These are phyloP conservation scores for Penicillium turbatum DNA, from an alignment of 495 filamentous ascomycete genomes.

Conservation along the genomic window DNA sequence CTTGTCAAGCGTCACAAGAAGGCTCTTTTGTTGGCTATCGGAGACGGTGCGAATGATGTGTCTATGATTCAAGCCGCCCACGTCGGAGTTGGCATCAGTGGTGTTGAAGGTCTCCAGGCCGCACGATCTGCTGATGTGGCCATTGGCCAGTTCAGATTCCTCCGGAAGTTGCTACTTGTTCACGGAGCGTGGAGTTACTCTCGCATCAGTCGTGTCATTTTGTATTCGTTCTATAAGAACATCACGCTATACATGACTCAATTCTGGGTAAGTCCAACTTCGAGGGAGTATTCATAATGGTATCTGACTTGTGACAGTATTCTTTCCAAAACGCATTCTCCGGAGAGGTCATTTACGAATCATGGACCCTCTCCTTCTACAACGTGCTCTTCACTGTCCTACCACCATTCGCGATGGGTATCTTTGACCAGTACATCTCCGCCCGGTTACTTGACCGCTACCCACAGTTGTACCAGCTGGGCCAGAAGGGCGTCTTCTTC, in stretches of 20 bases:
- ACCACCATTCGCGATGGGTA: conserved; percentile 91
- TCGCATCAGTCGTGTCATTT: conserved; percentile 89
- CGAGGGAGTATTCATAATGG: not conserved
- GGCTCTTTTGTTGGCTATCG: conserved; percentile 89
- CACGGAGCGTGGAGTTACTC: conserved; percentile 98
- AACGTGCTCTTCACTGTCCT: conserved; percentile 98
- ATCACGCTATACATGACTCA: conserved; percentile 98
- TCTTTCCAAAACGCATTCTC: conserved; percentile 98
- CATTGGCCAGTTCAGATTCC: conserved; percentile 93
- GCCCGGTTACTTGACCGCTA: conserved; percentile 95
- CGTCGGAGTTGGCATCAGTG: conserved; percentile 96
- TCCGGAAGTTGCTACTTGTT: conserved; percentile 91
- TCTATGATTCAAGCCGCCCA: conserved; percentile 99
- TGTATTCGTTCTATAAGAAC: conserved; percentile 99
- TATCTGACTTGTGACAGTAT: conserved; percentile 57
- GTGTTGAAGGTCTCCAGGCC: conserved; percentile 97
- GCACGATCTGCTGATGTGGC: conserved; percentile 93
- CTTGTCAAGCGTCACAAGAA: conserved; percentile 95
- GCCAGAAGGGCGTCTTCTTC: conserved; percentile 91
- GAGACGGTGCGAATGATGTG: conserved; percentile 97
- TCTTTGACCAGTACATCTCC: conserved; percentile 97
- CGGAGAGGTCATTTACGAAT: conserved; percentile 97
- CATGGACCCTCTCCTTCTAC: conserved; percentile 98
- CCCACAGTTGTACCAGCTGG: conserved; percentile 90
- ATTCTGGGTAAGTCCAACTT: conserved; percentile 72